phyloP scores from a whole-genome alignment of 75 land plant species.

The Picea sitchensis region DNA sequence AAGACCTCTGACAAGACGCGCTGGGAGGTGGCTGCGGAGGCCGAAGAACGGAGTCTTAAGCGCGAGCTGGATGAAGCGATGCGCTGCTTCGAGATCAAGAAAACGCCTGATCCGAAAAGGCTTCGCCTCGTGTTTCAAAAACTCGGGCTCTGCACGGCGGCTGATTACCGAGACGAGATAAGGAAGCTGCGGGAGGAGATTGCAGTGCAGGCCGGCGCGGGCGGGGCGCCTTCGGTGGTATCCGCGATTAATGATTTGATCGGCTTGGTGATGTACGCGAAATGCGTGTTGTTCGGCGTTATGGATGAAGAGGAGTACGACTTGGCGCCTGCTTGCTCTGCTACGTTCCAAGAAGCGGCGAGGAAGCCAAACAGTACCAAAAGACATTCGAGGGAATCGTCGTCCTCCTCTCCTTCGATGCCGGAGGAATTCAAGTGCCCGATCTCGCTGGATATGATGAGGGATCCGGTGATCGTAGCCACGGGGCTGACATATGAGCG shows the following conservation, averaged over 20 bases:
- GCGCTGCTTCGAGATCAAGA: too few species aligned
- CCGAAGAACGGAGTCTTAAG: not conserved
- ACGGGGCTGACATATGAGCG: too few species aligned
- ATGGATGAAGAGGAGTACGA: not conserved
- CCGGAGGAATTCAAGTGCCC: too few species aligned
- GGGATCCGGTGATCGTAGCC: too few species aligned
- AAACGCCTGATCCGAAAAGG: not conserved
- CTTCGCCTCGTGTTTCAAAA: not conserved
- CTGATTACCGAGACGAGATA: constrained; percentile 53
- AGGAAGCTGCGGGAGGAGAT: constrained; percentile 38
- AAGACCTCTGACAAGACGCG: not conserved
- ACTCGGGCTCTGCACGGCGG: constrained; percentile 28
- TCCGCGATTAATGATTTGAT: constrained; percentile 5
- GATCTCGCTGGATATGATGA: too few species aligned
- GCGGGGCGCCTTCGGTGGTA: constrained; percentile 34
- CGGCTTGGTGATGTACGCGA: not conserved
- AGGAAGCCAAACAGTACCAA: not conserved
- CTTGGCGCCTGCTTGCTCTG: not conserved
- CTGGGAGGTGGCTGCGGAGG: not conserved
- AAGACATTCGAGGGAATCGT: not conserved
- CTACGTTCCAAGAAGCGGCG: constrained; percentile 3
- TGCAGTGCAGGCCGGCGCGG: constrained; percentile 44
- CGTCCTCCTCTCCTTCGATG: constrained; percentile 7
- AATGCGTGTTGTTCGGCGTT: constrained; percentile 33
- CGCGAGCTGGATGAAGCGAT: not conserved